Conservation (phyloP, 495 filamentous ascomycete genomes). For the Aspergillus affinis region DNA sequence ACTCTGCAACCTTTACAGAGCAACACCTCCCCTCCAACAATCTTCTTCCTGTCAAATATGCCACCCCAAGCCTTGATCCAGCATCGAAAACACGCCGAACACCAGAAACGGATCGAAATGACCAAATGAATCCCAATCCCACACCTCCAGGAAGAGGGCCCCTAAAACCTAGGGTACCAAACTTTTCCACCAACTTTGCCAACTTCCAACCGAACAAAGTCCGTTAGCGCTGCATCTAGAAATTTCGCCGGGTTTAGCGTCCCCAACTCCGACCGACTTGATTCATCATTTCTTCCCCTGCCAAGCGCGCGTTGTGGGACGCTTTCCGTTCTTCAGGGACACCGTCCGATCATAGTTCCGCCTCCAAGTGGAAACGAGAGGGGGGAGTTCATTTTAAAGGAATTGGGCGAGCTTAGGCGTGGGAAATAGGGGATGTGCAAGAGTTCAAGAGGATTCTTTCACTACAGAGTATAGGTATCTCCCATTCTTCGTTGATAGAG, state of each 20-base stretch:
- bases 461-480: too few species aligned
- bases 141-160: not conserved
- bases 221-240: constrained; percentile 26
- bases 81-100: too few species aligned
- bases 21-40: too few species aligned
- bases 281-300: constrained; percentile 21
- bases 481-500: too few species aligned
- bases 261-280: not conserved
- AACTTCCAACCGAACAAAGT: constrained; percentile 16
- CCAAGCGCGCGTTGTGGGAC: constrained; percentile 27
- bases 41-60: not conserved
- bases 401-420: too few species aligned
- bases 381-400: constrained; percentile 3
- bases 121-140: not conserved
- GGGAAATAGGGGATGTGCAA: too few species aligned
- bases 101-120: not conserved
- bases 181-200: constrained; percentile 1
- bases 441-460: too few species aligned
- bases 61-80: too few species aligned
- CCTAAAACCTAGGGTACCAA: not conserved
- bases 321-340: constrained; percentile 18
- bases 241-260: constrained; percentile 20
- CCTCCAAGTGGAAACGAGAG: constrained; percentile 15
- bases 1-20: too few species aligned
- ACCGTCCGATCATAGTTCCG: constrained; percentile 18